phyloP scores from a whole-genome alignment of 1,139 yeast genomes.

The Arxiozyma slooffiae region DNA sequence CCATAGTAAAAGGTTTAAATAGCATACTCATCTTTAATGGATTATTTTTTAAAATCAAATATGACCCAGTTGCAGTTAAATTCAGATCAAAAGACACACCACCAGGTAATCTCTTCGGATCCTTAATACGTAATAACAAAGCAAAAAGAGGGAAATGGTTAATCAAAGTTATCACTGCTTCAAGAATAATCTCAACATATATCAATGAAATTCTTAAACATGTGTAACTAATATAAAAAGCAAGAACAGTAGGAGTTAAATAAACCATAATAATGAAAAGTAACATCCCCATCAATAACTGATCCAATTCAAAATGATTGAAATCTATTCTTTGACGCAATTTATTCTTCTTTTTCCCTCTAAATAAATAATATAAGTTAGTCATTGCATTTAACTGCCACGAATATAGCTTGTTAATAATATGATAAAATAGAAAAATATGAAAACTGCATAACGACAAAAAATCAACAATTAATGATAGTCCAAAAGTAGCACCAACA shows the following conservation, averaged over 20 bases:
- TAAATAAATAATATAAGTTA: conserved; percentile 73
- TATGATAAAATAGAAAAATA: conserved; percentile 63
- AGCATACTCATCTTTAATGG: conserved; percentile 38
- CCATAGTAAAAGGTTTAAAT: conserved; percentile 40
- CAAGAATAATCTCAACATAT: conserved; percentile 43
- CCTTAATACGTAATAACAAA: conserved; percentile 65
- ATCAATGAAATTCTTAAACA: conserved; percentile 46
- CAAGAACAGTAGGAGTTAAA: conserved; percentile 76
- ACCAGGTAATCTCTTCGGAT: conserved; percentile 82
- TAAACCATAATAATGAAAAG: conserved; percentile 72
- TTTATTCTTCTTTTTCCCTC: conserved; percentile 82
- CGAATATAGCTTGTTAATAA: conserved; percentile 68
- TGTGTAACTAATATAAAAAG: conserved; percentile 73
- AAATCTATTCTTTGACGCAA: conserved; percentile 83
- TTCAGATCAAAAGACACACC: conserved; percentile 48
- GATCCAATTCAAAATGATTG: conserved; percentile 76
- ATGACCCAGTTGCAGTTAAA: conserved; percentile 1
- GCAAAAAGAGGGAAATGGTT: conserved; percentile 87
- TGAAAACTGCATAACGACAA: conserved; percentile 59
- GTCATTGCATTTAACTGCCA: conserved; percentile 61
- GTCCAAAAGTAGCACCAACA: conserved; percentile 59
- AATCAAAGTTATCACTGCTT: conserved; percentile 51
- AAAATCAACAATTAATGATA: conserved; percentile 59
- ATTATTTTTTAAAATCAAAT: conserved; percentile 29
- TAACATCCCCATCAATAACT: conserved; percentile 77